Base-by-base conservation (phyloP, 345 rosid genomes). In the Erodium maritimum region DNA sequence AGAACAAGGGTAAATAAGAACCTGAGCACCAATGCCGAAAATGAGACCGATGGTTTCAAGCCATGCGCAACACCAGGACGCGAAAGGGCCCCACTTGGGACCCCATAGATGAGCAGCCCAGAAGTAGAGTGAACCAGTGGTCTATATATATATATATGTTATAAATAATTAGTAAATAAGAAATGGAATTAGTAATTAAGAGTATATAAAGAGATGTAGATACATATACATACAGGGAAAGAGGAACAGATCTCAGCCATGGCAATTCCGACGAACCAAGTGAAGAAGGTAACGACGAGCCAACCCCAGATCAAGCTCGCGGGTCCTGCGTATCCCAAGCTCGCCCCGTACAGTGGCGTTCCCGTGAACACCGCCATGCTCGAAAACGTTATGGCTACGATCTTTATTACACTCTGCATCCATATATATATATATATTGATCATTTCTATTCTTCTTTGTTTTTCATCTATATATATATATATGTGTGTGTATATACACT, bases 191-290 rank as follows among this genome's bases (percentile, higher is more conserved):
- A n/a, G n/a, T n/a, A n/a, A n/a, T n/a, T n/a, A n/a, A n/a, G n/a
- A n/a, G n/a, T n/a, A n/a, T n/a, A n/a, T n/a, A n/a, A n/a, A n/a
- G n/a, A n/a, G n/a, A n/a, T n/a, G n/a, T n/a, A n/a, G n/a, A n/a
- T n/a, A n/a, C n/a, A n/a, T n/a, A n/a, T n/a, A 61, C 75, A 46
- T 51, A 80, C 88, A 9, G 85, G 85, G 24, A 82, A 82, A 63
- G 88, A 82, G 51, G 85, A 82, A 56, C 88, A 82, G 66, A 82
- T 80, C 74, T 82, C 85, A 46, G 85, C 81, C 85, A 82, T 80
- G 4, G 88, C 77, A 55, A 82, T 57, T 20, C 83, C 81, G 23
- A 80, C 81, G 64, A 80, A 77, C 73, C 81, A 80, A 46, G 85
- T 80, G 77, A 82, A 80, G 81, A 75, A 79, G 6, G 88, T 59